These are phyloP conservation scores for Saksenaea oblongispora DNA, from an alignment of 371 early-diverging fungal species.

Conservation along the genomic window DNA sequence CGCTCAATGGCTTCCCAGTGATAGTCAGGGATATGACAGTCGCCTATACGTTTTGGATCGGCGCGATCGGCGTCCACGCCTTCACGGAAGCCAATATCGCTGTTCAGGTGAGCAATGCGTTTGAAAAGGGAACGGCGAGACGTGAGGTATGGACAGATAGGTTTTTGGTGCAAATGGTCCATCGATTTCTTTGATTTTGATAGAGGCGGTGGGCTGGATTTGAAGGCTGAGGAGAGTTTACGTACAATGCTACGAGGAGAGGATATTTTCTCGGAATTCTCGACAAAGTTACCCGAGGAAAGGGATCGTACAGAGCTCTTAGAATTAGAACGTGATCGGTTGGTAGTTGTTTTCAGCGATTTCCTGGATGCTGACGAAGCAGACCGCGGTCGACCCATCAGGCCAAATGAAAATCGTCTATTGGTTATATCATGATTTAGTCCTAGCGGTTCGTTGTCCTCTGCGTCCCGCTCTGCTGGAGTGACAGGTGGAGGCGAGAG, in stretches of 20 bases:
- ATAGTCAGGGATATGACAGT: constrained; percentile 52
- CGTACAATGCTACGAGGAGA: constrained; percentile 47
- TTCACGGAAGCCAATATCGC: constrained; percentile 57
- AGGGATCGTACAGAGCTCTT: constrained; percentile 43
- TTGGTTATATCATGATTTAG: not conserved
- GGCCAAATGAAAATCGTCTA: constrained; percentile 44
- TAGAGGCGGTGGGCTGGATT: constrained; percentile 8
- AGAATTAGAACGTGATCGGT: constrained; percentile 44
- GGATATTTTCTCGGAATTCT: constrained; percentile 25
- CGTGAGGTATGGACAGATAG: constrained; percentile 58
- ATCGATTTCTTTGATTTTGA: constrained; percentile 11
- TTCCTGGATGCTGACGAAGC: constrained; percentile 45
- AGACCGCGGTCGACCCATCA: constrained; percentile 44
- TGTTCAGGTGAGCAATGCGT: constrained; percentile 65
- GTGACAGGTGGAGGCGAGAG: constrained; percentile 30
- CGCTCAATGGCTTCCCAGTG: constrained; percentile 88
- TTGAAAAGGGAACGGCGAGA: constrained; percentile 66
- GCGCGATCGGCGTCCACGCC: constrained; percentile 18
- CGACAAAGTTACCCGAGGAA: constrained; percentile 30
- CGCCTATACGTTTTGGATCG: constrained; percentile 14
- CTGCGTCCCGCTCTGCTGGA: constrained; percentile 5
- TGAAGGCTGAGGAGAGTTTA: constrained; percentile 46
- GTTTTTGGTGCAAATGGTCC: constrained; percentile 23
- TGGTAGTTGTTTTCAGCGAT: constrained; percentile 21
- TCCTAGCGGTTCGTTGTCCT: constrained; percentile 14